Percentiles rank a stretch among this genome's conserved stretches.
phyloP scores from a whole-genome alignment of 805 yeast genomes.

The Middelhovenomyces tepae region DNA sequence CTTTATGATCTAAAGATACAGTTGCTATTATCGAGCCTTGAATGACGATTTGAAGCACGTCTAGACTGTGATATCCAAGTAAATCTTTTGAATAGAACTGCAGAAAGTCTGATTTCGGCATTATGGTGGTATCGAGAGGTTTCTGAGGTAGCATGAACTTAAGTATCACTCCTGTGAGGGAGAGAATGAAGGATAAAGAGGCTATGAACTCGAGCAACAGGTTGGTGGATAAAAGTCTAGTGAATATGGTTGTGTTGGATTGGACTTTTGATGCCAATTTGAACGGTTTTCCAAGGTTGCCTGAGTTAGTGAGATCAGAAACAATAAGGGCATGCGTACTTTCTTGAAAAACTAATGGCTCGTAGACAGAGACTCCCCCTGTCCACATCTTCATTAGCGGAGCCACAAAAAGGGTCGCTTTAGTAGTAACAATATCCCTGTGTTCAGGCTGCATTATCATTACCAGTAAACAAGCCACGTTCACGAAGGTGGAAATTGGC shows the following conservation, averaged over 20 bases:
- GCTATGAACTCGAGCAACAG: slow-evolving; percentile 44
- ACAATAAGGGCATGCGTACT: slow-evolving; percentile 1
- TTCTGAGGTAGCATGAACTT: slow-evolving; percentile 28
- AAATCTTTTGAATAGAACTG: slow-evolving; percentile 33
- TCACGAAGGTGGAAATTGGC: slow-evolving; percentile 1
- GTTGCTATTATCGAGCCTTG: slow-evolving; percentile 40
- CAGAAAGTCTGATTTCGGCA: slow-evolving; percentile 15
- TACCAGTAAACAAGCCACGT: too few species aligned
- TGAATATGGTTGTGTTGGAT: slow-evolving; percentile 1
- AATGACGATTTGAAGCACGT: slow-evolving; percentile 42
- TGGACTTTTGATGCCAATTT: background rate
- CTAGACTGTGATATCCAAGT: slow-evolving; percentile 49
- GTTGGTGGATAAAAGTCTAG: slow-evolving; percentile 4
- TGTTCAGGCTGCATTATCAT: too few species aligned
- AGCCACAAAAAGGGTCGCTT: background rate
- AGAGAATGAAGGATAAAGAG: slow-evolving; percentile 42
- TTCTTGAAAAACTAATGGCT: slow-evolving; percentile 1
- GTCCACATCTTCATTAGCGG: background rate
- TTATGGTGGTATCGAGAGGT: slow-evolving; percentile 16
- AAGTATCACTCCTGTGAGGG: slow-evolving; percentile 39
- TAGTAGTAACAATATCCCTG: background rate
- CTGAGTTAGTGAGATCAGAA: slow-evolving; percentile 5
- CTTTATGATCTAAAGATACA: slow-evolving; percentile 64
- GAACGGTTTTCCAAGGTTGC: slow-evolving; percentile 5
- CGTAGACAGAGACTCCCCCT: background rate